phyloP scores from a whole-genome alignment of 1,139 yeast genomes.

The Saccharomycopsis hybrid region DNA sequence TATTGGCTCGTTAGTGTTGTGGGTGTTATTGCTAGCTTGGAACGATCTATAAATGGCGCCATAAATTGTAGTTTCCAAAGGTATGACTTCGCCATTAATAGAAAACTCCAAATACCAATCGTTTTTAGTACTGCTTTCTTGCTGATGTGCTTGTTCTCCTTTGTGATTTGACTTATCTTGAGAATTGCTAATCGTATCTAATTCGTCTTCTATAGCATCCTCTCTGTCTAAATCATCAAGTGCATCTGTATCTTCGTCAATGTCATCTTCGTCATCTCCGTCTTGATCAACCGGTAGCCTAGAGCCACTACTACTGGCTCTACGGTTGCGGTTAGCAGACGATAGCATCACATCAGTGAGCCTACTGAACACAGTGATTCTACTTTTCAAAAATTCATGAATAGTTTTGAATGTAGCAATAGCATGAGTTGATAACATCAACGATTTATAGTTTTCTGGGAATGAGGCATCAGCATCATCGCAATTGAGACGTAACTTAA shows the following conservation, averaged over 20 bases:
- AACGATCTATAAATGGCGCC: constrained; percentile 65
- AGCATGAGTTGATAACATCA: constrained; percentile 75
- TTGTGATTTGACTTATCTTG: neutral
- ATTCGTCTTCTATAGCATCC: neutral
- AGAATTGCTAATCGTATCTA: neutral
- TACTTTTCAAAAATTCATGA: constrained; percentile 50
- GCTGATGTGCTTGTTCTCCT: constrained; percentile 1
- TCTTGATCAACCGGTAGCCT: no score
- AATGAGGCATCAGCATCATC: constrained; percentile 27
- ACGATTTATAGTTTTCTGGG: constrained; percentile 33
- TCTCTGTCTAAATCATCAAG: constrained; percentile 17
- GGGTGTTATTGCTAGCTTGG: no score
- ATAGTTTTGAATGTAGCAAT: constrained; percentile 78
- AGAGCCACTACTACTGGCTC: neutral
- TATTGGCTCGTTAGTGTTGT: constrained; percentile 25
- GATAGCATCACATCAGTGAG: constrained; percentile 7
- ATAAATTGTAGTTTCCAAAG: constrained; percentile 67
- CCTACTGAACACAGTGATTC: constrained; percentile 26
- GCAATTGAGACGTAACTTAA: constrained; percentile 48
- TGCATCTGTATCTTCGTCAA: constrained; percentile 19
- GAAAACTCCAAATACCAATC: constrained; percentile 53
- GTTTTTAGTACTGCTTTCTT: constrained; percentile 20
- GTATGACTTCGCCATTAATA: constrained; percentile 54
- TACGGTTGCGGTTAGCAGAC: neutral
- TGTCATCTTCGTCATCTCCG: constrained; percentile 14